A percentile compares a stretch with the other conserved stretches of the same genome.
Evolutionary conservation across 805 yeast species (phyloP).

Genomic region (Yueomyces sinensis): DNA sequence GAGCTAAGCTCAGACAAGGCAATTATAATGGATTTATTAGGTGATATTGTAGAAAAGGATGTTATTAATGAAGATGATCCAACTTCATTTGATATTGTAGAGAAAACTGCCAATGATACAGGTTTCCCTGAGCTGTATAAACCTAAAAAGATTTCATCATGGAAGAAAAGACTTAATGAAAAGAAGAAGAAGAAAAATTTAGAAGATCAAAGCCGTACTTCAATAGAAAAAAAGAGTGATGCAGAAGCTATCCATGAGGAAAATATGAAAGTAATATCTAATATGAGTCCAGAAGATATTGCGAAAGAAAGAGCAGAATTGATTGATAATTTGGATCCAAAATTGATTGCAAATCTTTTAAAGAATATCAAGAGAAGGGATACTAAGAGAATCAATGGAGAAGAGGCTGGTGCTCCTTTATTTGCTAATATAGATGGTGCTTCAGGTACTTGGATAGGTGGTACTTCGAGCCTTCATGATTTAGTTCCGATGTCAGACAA

Average conservation of each 20-base stretch:
- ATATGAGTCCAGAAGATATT: slow-evolving; percentile 56
- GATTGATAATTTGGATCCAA: slow-evolving; percentile 54
- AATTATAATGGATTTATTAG: slow-evolving; percentile 54
- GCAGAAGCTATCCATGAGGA: slow-evolving; percentile 68
- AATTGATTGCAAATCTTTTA: slow-evolving; percentile 44
- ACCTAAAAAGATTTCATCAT: slow-evolving; percentile 32
- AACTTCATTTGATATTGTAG: background rate
- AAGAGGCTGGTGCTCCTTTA: slow-evolving; percentile 30
- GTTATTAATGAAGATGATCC: slow-evolving; percentile 6
- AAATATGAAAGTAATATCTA: slow-evolving; percentile 46
- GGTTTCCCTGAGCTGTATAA: slow-evolving; percentile 24
- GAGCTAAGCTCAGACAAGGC: background rate
- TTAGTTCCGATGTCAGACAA: slow-evolving; percentile 17
- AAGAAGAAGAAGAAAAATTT: slow-evolving; percentile 14
- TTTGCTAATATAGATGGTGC: slow-evolving; percentile 25
- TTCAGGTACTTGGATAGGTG: slow-evolving; percentile 26
- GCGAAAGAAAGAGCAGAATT: slow-evolving; percentile 53
- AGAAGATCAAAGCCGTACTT: background rate
- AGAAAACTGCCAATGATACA: slow-evolving; percentile 1
- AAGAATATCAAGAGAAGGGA: slow-evolving; percentile 34
- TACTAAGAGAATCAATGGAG: too few species aligned
- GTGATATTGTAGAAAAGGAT: slow-evolving; percentile 61
- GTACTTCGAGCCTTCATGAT: slow-evolving; percentile 11
- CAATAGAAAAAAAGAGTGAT: slow-evolving; percentile 29
- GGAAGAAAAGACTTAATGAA: slow-evolving; percentile 32